Evolutionary conservation across 352 stramenopile genomes (phyloP).

Genomic region (Peronospora tabacina): DNA sequence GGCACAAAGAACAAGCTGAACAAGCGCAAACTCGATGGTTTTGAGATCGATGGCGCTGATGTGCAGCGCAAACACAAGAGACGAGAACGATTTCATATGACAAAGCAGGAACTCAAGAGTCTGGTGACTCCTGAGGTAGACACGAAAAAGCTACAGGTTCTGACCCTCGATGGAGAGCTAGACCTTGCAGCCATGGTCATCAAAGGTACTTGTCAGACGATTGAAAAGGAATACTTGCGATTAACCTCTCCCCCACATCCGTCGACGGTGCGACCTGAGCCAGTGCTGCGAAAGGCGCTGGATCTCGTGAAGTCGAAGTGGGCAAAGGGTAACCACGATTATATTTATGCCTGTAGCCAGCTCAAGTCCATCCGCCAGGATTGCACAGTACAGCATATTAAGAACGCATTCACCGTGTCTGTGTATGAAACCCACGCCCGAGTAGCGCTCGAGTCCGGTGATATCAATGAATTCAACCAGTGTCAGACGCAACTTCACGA

Average conservation of each 20-base stretch:
- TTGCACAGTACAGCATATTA: conserved; percentile 95
- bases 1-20: conserved; percentile 53
- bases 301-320: conserved; percentile 84
- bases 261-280: conserved; percentile 91
- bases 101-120: conserved; percentile 54
- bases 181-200: conserved; percentile 87
- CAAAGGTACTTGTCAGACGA: conserved; percentile 89
- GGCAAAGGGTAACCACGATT: conserved; percentile 82
- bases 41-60: conserved; percentile 35
- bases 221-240: conserved; percentile 98
- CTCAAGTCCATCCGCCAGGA: conserved; percentile 99
- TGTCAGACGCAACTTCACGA: conserved; percentile 86
- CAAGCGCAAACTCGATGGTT: conserved; percentile 60
- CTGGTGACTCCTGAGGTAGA: conserved; percentile 62
- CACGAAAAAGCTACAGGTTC: conserved; percentile 59
- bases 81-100: conserved; percentile 66
- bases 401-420: conserved; percentile 93
- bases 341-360: conserved; percentile 95
- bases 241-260: conserved; percentile 93
- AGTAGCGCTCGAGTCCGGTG: conserved; percentile 91
- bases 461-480: conserved; percentile 97
- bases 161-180: conserved; percentile 72
- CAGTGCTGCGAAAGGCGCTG: conserved; percentile 86
- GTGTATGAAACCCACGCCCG: conserved; percentile 97
- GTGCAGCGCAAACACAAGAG: conserved; percentile 67